These are phyloP conservation scores for Posidonia australis DNA, from an alignment of 106 monocot species.

Conservation along the genomic window DNA sequence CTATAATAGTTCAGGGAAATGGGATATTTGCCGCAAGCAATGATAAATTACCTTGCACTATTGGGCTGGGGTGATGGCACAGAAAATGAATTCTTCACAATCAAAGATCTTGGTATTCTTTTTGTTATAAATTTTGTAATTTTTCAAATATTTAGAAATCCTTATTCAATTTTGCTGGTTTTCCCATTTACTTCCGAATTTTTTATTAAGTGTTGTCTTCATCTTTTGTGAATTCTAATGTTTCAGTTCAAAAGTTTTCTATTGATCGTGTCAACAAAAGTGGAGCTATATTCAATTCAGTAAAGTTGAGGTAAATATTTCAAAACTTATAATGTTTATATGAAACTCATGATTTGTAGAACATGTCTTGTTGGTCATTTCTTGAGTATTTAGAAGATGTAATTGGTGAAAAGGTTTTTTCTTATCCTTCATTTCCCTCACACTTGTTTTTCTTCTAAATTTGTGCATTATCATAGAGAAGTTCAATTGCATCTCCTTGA, in stretches of 20 bases:
- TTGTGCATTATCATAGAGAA: too few relatives aligned
- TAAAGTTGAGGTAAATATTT: slow-evolving; percentile 66
- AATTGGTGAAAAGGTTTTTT: not conserved
- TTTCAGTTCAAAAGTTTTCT: slow-evolving; percentile 82
- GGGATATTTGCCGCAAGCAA: slow-evolving; percentile 95
- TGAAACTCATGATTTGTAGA: not conserved
- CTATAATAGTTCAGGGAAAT: slow-evolving; percentile 70
- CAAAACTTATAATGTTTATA: not conserved
- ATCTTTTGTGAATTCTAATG: slow-evolving; percentile 10
- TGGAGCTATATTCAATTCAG: slow-evolving; percentile 92
- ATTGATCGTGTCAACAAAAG: slow-evolving; percentile 93
- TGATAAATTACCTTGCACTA: slow-evolving; percentile 91
- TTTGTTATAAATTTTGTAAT: not conserved
- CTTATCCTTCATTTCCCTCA: not conserved
- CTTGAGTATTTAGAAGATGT: not conserved
- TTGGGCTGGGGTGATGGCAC: slow-evolving; percentile 99
- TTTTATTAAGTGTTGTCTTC: not conserved
- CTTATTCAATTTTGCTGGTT: not conserved
- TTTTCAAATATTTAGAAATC: not conserved
- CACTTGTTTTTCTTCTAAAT: not conserved
- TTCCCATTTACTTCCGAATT: not conserved
- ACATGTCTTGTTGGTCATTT: not conserved
- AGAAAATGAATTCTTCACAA: slow-evolving; percentile 96
- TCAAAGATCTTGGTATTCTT: slow-evolving; percentile 75
- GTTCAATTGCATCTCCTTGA: too few relatives aligned